A percentile compares a stretch with the other conserved stretches of the same genome.
phyloP scores from a whole-genome alignment of 306 rosid species.

The Quercus alba region DNA sequence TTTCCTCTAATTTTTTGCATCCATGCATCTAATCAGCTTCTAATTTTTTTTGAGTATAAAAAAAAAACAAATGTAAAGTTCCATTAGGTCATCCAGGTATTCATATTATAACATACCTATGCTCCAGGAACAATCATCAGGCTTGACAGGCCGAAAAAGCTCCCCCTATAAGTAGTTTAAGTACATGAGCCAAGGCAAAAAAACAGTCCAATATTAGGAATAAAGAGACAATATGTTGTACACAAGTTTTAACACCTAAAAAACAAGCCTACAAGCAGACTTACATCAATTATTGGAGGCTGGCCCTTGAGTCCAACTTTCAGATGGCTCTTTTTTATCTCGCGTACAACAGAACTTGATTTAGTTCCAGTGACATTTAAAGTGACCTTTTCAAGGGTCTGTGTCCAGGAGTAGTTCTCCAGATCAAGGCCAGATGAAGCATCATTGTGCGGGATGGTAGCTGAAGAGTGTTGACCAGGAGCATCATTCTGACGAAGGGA shows the following conservation, averaged over 20 bases:
- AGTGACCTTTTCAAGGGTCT: constrained; percentile 74
- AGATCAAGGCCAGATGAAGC: constrained; percentile 58
- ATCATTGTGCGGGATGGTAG: too few relatives aligned
- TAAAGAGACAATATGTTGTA: neutral
- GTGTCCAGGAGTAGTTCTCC: constrained; percentile 88
- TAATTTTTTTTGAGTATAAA: neutral
- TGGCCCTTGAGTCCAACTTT: constrained; percentile 93
- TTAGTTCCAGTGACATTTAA: constrained; percentile 69
- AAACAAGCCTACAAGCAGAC: constrained; percentile 10
- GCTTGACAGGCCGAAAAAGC: constrained; percentile 55
- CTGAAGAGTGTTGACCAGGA: too few relatives aligned
- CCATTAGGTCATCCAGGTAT: neutral
- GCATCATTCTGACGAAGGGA: too few relatives aligned
- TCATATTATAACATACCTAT: constrained; percentile 46
- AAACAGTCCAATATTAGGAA: neutral
- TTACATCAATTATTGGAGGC: constrained; percentile 84
- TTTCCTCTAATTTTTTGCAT: neutral
- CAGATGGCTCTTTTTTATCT: constrained; percentile 78
- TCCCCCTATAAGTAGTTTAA: constrained; percentile 52
- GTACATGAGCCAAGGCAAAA: constrained; percentile 3
- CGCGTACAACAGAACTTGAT: constrained; percentile 60
- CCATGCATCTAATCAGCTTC: neutral
- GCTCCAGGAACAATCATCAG: constrained; percentile 92
- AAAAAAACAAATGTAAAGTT: neutral
- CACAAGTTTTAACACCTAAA: neutral